phyloP scores from a whole-genome alignment of 306 rosid genomes.

The Lablab purpureus region DNA sequence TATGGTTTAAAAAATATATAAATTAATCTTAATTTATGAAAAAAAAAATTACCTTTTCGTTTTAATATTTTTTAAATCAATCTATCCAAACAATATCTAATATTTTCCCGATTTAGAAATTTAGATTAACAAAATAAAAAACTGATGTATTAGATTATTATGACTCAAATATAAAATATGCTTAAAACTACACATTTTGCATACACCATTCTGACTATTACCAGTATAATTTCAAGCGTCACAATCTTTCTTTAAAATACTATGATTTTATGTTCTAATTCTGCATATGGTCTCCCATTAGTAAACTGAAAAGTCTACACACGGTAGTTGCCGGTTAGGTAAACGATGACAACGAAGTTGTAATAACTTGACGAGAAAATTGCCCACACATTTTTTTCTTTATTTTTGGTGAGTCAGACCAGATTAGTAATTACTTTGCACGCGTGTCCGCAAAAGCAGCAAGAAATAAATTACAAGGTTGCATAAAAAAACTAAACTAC shows the following conservation, averaged over 20 bases:
- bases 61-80: no score
- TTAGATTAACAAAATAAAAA: no score
- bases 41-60: no score
- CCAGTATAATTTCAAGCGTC: no score
- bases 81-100: no score
- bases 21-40: no score
- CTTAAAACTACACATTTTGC: no score
- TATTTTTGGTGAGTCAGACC: slow-evolving; percentile 9
- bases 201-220: neutral
- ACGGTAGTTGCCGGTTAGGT: neutral
- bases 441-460: neutral
- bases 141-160: no score
- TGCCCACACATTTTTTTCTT: neutral
- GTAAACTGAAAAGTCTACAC: slow-evolving; percentile 30
- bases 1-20: no score
- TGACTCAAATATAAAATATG: no score
- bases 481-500: neutral
- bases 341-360: neutral
- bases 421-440: slow-evolving; percentile 31
- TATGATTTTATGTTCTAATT: neutral
- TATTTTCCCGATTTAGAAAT: no score
- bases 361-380: slow-evolving; percentile 20
- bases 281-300: neutral
- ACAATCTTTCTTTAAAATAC: neutral
- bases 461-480: neutral